Conservation (phyloP, 352 stramenopile genomes). For the Pythium volutum region DNA sequence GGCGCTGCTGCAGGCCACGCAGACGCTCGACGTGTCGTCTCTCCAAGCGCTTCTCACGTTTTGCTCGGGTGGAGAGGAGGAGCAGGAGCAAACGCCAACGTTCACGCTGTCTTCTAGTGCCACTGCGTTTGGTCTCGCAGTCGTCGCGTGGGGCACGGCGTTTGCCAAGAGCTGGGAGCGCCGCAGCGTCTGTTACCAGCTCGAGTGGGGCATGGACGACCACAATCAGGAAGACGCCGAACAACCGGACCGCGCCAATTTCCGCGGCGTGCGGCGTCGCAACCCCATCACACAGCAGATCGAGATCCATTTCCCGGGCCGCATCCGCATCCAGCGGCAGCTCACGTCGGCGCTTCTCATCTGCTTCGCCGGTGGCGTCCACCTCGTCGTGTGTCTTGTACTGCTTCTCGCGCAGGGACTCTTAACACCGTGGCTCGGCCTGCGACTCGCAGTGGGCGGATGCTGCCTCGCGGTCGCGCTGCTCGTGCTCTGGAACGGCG, state of each 20-base stretch:
- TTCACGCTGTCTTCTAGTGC: slow-evolving; percentile 3
- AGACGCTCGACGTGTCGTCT: slow-evolving; percentile 1
- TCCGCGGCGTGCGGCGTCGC: slow-evolving; percentile 23
- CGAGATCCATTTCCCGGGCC: slow-evolving; percentile 23
- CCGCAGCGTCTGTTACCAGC: slow-evolving; percentile 50
- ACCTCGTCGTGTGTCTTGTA: slow-evolving; percentile 13
- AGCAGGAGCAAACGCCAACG: neutral
- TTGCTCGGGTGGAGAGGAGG: neutral
- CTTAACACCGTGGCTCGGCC: slow-evolving; percentile 8
- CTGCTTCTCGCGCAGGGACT: slow-evolving; percentile 15
- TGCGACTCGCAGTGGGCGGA: slow-evolving; percentile 2
- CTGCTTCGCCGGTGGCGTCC: neutral
- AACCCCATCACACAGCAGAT: slow-evolving; percentile 32
- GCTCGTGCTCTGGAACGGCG: slow-evolving; percentile 22
- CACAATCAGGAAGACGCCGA: neutral
- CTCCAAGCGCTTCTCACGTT: slow-evolving; percentile 26
- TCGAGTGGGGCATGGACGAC: slow-evolving; percentile 50
- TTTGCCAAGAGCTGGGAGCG: slow-evolving; percentile 63
- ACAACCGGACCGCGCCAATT: slow-evolving; percentile 26
- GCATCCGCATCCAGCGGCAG: slow-evolving; percentile 16
- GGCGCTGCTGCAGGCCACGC: slow-evolving; percentile 25
- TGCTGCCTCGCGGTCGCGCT: slow-evolving; percentile 12
- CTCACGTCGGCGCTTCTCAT: slow-evolving; percentile 14
- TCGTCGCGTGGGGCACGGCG: slow-evolving; percentile 45
- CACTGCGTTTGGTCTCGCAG: slow-evolving; percentile 26